phyloP scores from a whole-genome alignment of 2,329 filamentous ascomycete species.

The Calonectria leucothoes region DNA sequence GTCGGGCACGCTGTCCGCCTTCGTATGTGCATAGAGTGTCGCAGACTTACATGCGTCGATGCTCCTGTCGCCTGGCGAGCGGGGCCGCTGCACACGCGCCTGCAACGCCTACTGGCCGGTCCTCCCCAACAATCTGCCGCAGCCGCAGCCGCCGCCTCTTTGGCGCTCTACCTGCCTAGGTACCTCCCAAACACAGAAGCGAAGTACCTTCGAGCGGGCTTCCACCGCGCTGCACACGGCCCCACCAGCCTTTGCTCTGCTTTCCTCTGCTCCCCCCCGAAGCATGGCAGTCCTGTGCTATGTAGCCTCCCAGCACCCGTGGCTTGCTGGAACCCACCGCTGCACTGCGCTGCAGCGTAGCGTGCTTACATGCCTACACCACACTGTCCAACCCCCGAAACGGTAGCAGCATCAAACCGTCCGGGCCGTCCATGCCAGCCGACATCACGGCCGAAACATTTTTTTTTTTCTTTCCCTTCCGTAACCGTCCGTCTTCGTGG shows the following conservation, averaged over 20 bases:
- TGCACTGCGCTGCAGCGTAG: conserved; percentile 5
- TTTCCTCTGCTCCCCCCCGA: neutral
- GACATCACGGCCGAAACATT: conserved; percentile 9
- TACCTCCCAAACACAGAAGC: neutral
- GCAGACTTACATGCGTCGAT: conserved; percentile 19
- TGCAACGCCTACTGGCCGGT: neutral
- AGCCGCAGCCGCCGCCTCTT: conserved; percentile 11
- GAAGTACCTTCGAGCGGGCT: conserved; percentile 7
- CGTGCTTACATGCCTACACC: neutral
- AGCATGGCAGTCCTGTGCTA: neutral
- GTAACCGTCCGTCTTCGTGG: conserved; percentile 12
- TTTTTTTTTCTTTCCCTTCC: conserved; percentile 6
- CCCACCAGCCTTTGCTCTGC: neutral
- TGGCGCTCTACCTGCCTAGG: neutral
- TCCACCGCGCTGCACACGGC: neutral
- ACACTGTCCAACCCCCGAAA: neutral
- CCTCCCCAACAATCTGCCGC: conserved; percentile 4
- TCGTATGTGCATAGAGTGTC: conserved; percentile 13
- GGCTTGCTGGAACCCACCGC: neutral
- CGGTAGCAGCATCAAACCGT: conserved; percentile 16
- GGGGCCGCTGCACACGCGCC: conserved; percentile 14
- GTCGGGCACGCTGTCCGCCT: conserved; percentile 8
- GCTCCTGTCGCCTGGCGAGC: conserved; percentile 10
- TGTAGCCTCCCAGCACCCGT: too few species aligned
- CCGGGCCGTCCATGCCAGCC: conserved; percentile 7